Base-by-base conservation (phyloP, 1,284 basidiomycete species). In the Wallemia mellicola region DNA sequence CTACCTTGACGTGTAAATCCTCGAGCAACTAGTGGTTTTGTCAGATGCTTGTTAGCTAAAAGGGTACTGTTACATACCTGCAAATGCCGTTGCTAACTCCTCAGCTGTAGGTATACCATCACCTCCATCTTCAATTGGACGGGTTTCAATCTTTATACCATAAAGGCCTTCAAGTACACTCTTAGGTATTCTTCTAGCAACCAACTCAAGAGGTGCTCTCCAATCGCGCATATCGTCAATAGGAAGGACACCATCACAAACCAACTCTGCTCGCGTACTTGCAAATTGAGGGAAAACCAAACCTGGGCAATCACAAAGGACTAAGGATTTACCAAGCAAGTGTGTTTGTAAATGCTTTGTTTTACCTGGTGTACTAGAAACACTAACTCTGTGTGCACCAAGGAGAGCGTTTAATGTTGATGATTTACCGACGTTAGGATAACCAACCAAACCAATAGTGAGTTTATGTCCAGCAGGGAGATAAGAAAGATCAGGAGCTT, bases 321-420 rank as follows among this genome's bases (percentile, higher is more conserved):
- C 76, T 58, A 96, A 83, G 1, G 78, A 75, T 27, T 85, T 79
- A 0, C 89, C 89, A 26, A 98, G 77, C 64, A 89, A 79, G 63
- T 96, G 89, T 0, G 94, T 99, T 72, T 99, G 94, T 74, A 98
- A 96, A 71, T 98, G 94, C 69, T 99, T 99, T 27, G 94, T 99
- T 71, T 98, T 96, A 64, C 94, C 91, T 0, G 94, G 94, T 0
- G 92, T 98, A 0, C 89, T 81, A 1, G 91, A 96, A 7, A 95
- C 92, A 65, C 86, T 92, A 62, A 96, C 92, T 75, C 91, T 94
- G 74, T 96, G 95, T 56, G 74, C 69, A 19, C 76, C 76, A 27
- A 78, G 71, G 1, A 78, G 68, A 5, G 76, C 75, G 66, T 78
- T 78, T 71, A 78, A 75, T 17, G 76, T 75, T 25, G 73, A 74